A percentile compares a stretch with the other conserved stretches of the same genome.
Evolutionary conservation across 2,329 filamentous ascomycete genomes (phyloP).

Genomic region (Daldinia eschscholtzii): DNA sequence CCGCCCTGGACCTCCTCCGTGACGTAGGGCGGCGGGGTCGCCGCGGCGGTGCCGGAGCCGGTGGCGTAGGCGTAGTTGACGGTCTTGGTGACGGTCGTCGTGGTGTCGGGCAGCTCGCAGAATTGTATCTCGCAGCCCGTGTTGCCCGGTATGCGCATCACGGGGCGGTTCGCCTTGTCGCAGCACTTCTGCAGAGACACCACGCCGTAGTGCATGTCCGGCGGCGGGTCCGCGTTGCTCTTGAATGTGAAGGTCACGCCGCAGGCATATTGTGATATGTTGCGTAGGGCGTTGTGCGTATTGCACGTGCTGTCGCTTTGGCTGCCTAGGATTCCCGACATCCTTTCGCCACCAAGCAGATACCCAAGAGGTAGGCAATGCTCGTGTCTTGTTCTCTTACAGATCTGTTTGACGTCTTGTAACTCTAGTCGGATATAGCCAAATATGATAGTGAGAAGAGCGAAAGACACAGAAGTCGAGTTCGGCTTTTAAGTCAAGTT

Average conservation of each 20-base stretch:
- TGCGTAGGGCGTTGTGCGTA: conserved; percentile 45
- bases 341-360: neutral
- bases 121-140: conserved; percentile 49
- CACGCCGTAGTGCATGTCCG: conserved; percentile 46
- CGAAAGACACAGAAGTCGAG: neutral
- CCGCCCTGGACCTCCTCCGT: conserved; percentile 26
- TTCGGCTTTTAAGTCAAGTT: neutral
- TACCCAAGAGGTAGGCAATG: neutral
- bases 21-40: conserved; percentile 31
- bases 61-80: conserved; percentile 34
- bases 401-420: neutral
- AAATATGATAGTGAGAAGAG: no score
- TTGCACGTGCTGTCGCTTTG: conserved; percentile 45
- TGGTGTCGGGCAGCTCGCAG: conserved; percentile 40
- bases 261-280: conserved; percentile 45
- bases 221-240: conserved; percentile 36
- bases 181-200: conserved; percentile 44
- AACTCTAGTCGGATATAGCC: neutral
- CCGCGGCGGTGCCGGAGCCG: conserved; percentile 39
- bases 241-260: conserved; percentile 47
- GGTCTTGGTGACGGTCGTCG: conserved; percentile 36
- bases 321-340: conserved; percentile 4
- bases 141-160: conserved; percentile 47
- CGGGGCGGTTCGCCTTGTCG: conserved; percentile 33
- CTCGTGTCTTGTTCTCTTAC: neutral